These are phyloP conservation scores for Rhododendron henanense DNA, from an alignment of 148 eudicot genomes.

Conservation along the genomic window DNA sequence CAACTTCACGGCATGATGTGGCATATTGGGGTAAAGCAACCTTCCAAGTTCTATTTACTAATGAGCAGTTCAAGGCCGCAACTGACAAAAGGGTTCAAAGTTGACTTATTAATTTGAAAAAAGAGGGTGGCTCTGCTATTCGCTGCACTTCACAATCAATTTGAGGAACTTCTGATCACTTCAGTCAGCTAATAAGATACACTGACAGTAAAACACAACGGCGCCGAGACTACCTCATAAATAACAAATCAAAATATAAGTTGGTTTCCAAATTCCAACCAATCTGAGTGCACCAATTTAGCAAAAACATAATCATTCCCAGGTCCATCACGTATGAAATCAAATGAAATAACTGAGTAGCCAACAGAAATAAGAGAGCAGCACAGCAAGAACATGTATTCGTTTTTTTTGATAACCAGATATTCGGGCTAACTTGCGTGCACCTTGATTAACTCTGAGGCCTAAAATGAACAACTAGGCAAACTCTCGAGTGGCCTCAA, in stretches of 20 bases:
- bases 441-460: too few species aligned
- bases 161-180: not conserved
- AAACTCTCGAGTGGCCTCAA: too few species aligned
- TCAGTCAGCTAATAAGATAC: not conserved
- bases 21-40: not conserved
- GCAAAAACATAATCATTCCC: not conserved
- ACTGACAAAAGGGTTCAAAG: not conserved
- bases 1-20: not conserved
- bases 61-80: not conserved
- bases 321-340: too few species aligned
- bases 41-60: not conserved
- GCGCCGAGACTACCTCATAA: not conserved
- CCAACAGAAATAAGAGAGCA: not conserved
- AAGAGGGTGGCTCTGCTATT: not conserved
- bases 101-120: not conserved
- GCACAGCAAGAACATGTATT: not conserved
- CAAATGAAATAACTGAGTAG: not conserved
- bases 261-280: too few species aligned
- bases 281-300: not conserved
- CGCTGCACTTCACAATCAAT: not conserved
- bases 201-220: not conserved
- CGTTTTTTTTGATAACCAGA: too few species aligned
- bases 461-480: too few species aligned
- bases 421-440: too few species aligned
- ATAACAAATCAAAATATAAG: not conserved